These are phyloP conservation scores for Zelopaecilomyces penicillatus DNA, from an alignment of 2,329 filamentous ascomycete genomes.

Conservation along the genomic window DNA sequence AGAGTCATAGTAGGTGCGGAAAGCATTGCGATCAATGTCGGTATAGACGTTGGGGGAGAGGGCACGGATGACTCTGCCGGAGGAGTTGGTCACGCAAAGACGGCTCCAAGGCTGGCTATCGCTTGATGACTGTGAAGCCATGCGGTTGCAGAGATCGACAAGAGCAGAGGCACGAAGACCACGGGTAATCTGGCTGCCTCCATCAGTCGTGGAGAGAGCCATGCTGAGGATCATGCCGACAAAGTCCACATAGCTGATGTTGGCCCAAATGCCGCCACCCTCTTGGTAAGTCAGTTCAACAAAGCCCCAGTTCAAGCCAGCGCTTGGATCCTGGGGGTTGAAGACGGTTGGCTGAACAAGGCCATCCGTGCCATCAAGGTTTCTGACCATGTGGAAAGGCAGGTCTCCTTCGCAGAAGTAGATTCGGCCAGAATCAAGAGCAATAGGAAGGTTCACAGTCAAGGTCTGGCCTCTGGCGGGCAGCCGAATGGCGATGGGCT, in stretches of 20 bases:
- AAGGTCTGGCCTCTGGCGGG: constrained; percentile 27
- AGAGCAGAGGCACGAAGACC: constrained; percentile 29
- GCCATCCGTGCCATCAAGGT: constrained; percentile 16
- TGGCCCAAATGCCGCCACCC: constrained; percentile 31
- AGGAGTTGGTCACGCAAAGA: constrained; percentile 29
- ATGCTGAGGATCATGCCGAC: constrained; percentile 40
- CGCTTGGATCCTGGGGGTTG: constrained; percentile 33
- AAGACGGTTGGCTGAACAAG: constrained; percentile 39
- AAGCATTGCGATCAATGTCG: constrained; percentile 23
- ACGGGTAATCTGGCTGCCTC: constrained; percentile 25
- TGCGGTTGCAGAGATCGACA: constrained; percentile 28
- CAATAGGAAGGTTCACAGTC: constrained; percentile 30
- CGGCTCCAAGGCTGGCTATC: constrained; percentile 35
- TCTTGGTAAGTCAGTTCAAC: constrained; percentile 36
- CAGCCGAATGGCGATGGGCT: constrained; percentile 34
- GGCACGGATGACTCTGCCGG: constrained; percentile 31
- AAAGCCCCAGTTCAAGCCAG: constrained; percentile 37
- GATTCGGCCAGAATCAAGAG: constrained; percentile 31
- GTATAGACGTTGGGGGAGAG: constrained; percentile 34
- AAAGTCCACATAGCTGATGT: constrained; percentile 42
- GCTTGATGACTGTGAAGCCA: constrained; percentile 25
- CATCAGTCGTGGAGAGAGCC: constrained; percentile 26
- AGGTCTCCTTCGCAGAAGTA: constrained; percentile 35
- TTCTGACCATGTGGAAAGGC: constrained; percentile 30
- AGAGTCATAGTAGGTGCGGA: constrained; percentile 30